Evolutionary conservation across 306 rosid genomes (phyloP).

Genomic region (Alnus glutinosa): DNA sequence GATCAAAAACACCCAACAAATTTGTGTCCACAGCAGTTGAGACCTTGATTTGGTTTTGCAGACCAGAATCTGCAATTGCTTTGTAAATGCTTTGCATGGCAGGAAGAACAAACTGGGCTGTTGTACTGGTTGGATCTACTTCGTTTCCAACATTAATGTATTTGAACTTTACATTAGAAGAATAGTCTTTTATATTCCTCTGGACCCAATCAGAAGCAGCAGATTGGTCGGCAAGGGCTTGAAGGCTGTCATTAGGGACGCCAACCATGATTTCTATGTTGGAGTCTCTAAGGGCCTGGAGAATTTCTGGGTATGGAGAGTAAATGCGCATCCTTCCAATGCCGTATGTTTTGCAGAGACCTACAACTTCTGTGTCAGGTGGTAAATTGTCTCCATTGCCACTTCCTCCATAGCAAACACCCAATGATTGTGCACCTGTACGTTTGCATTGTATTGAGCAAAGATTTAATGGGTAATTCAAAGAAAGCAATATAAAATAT

Average conservation of each 20-base stretch:
- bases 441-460: background rate
- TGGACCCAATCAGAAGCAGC: slow-evolving; percentile 27
- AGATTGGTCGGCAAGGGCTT: background rate
- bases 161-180: slow-evolving; percentile 6
- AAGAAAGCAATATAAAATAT: background rate
- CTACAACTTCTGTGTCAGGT: background rate
- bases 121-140: background rate
- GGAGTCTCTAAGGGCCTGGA: background rate
- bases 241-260: slow-evolving; percentile 2
- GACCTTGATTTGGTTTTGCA: slow-evolving; percentile 20
- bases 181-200: slow-evolving; percentile 13
- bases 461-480: background rate
- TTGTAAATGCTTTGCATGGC: slow-evolving; percentile 23
- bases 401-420: slow-evolving; percentile 4
- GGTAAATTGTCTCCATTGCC: background rate
- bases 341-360: background rate
- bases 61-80: slow-evolving; percentile 4
- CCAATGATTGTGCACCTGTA: background rate
- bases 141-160: slow-evolving; percentile 26
- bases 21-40: background rate
- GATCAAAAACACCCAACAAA: background rate
- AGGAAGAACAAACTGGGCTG: background rate
- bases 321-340: background rate
- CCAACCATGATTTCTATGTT: slow-evolving; percentile 2
- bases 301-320: slow-evolving; percentile 1